phyloP scores from a whole-genome alignment of 2,329 filamentous ascomycete species.

The Graphilbum ipis-grandicollis region DNA sequence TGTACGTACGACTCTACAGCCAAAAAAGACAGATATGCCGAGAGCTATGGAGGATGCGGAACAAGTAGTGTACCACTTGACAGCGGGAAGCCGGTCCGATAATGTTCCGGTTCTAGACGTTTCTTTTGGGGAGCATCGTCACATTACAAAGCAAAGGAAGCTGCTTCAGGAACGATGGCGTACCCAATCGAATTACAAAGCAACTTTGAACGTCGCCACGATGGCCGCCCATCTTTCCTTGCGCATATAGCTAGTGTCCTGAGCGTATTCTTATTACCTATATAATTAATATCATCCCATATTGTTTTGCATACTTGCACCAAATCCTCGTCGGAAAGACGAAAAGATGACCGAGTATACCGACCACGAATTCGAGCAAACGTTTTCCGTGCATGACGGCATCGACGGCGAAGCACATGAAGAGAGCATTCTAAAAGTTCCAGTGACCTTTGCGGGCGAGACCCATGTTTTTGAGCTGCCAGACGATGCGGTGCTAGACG shows the following conservation, averaged over 20 bases:
- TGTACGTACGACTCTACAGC: neutral
- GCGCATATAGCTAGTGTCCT: too few species aligned
- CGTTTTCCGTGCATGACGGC: too few species aligned
- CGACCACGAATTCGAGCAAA: too few species aligned
- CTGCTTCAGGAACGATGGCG: too few species aligned
- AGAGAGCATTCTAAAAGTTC: conserved; percentile 2
- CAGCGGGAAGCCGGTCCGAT: neutral
- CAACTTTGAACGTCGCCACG: neutral
- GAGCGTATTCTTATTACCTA: too few species aligned
- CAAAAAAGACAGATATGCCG: neutral
- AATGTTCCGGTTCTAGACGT: neutral
- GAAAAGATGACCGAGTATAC: too few species aligned
- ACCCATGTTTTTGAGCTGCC: conserved; percentile 9
- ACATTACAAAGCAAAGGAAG: too few species aligned
- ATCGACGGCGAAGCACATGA: too few species aligned
- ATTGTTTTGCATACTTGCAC: too few species aligned
- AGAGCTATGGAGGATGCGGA: neutral
- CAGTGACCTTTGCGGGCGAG: conserved; percentile 9
- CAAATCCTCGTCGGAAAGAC: too few species aligned
- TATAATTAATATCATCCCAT: too few species aligned
- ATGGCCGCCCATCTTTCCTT: neutral
- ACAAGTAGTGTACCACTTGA: neutral
- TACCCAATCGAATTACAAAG: neutral
- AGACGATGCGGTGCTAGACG: conserved; percentile 9
- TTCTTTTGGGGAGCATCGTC: neutral